A percentile compares a stretch with the other conserved stretches of the same genome.
phyloP scores from a whole-genome alignment of 352 stramenopile species.

The Globisporangium irregulare region DNA sequence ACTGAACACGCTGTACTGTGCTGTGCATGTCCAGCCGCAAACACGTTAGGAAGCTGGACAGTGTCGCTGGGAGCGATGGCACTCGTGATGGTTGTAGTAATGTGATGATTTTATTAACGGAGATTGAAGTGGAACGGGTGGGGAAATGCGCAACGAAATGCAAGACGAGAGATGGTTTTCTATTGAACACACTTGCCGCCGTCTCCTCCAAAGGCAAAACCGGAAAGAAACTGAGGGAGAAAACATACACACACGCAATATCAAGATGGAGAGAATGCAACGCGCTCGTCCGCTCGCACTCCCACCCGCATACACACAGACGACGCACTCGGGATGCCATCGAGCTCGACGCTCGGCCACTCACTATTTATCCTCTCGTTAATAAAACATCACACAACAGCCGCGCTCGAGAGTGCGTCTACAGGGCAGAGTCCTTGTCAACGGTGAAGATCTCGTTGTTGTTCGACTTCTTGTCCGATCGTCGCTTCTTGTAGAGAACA shows the following conservation, averaged over 20 bases:
- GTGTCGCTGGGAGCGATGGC: background rate
- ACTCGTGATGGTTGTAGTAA: constrained; percentile 2
- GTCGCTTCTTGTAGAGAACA: constrained; percentile 64
- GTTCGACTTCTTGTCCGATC: constrained; percentile 44
- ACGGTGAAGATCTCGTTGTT: constrained; percentile 73
- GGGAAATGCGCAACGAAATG: background rate
- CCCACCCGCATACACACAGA: constrained; percentile 7
- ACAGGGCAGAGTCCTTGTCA: constrained; percentile 75
- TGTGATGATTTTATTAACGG: background rate
- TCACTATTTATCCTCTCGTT: constrained; percentile 27
- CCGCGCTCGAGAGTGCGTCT: constrained; percentile 35
- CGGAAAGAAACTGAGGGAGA: background rate
- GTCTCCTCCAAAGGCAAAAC: constrained; percentile 6
- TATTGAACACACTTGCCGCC: constrained; percentile 14
- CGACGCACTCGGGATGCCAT: constrained; percentile 10
- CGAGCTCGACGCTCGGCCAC: constrained; percentile 21
- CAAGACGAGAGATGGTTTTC: constrained; percentile 11
- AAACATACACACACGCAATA: constrained; percentile 15
- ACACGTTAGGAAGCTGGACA: background rate
- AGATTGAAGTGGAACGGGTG: background rate
- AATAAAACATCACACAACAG: constrained; percentile 14
- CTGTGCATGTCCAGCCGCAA: background rate
- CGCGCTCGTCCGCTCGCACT: background rate
- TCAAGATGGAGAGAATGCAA: constrained; percentile 6
- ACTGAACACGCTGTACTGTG: background rate